Evolutionary conservation across 108 stramenopile genomes (phyloP).

Genomic region (Conticribra guillardii): DNA sequence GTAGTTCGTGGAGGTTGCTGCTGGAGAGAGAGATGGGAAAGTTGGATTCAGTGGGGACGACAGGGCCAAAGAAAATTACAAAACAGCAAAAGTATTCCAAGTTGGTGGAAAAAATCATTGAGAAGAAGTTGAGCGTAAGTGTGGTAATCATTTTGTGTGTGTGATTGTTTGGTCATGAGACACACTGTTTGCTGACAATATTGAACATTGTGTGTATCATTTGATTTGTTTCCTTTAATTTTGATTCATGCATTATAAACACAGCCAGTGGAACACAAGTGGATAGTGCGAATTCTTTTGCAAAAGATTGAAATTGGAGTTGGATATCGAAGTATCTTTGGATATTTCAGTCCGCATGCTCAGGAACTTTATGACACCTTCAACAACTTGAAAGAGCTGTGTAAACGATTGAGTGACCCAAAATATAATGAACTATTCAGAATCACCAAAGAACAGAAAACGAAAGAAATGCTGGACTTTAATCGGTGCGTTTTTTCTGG

Average conservation of each 20-base stretch:
- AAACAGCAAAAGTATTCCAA: conserved; percentile 42
- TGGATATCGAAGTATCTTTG: conserved; percentile 50
- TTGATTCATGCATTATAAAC: too few species aligned
- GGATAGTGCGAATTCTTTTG: conserved; percentile 78
- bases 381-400: conserved; percentile 47
- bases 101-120: conserved; percentile 44
- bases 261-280: conserved; percentile 84
- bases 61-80: conserved; percentile 16
- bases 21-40: conserved; percentile 24
- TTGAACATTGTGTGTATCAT: too few species aligned
- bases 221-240: too few species aligned
- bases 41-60: neutral
- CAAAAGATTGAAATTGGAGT: conserved; percentile 68
- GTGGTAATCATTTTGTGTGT: too few species aligned
- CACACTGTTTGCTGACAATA: too few species aligned
- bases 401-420: conserved; percentile 44
- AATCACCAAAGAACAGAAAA: conserved; percentile 41
- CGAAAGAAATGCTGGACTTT: conserved; percentile 36
- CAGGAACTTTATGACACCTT: conserved; percentile 46
- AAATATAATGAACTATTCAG: conserved; percentile 33
- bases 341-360: conserved; percentile 55
- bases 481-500: conserved; percentile 34
- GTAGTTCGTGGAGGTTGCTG: conserved; percentile 8
- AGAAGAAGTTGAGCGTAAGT: conserved; percentile 44
- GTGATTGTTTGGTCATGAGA: neutral